Base-by-base conservation (phyloP, 164 flowering plant genomes). In the Vitis rupestris region DNA sequence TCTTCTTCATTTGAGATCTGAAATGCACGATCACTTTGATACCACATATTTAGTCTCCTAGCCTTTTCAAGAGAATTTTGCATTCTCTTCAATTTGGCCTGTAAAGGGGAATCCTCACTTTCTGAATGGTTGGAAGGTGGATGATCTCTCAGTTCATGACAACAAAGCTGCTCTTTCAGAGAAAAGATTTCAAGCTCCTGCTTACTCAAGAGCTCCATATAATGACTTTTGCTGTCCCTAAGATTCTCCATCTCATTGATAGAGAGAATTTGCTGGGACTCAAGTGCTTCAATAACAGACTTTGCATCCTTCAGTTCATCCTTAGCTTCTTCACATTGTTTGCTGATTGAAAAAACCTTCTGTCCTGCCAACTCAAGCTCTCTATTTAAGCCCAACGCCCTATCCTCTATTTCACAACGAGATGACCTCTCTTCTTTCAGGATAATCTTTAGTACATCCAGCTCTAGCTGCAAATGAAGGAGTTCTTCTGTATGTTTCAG, bases 31-130 rank as follows among this genome's bases (percentile, higher is more conserved):
- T 88, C 96, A 73, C 70, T 85, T 81, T 88, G 89, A 79, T 85
- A 90, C 82, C 75, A 76, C 73, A 67, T 54, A 70, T 91, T 93
- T 70, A 88, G 69, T 69, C 70, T 78, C 80, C 81, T 90, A 63
- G 99, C 97, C 72, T 80, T 90, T 67, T 91, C 99, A 69, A 96
- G 99, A 73, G 99, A 91, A 62, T 75, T 81, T 47, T 91, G 94
- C 97, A 96, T 85, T 74, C 77, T 82, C 73, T 80, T 89, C 71
- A 95, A 53, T 73, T 87, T 90, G 65, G 31, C 61, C 65, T 84
- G 88, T 67, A 92, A 80, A n/a, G 78, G 80, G 10, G 89, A 82
- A 50, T 78, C 82, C 7, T 79, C 80, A 76, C 50, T 61, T 54
- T 76, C 80, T 8, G 65, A 62, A 64, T 30, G 63, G 72, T 78